Evolutionary conservation across 1,284 basidiomycete genomes (phyloP).

Genomic region (Athelia sp.): DNA sequence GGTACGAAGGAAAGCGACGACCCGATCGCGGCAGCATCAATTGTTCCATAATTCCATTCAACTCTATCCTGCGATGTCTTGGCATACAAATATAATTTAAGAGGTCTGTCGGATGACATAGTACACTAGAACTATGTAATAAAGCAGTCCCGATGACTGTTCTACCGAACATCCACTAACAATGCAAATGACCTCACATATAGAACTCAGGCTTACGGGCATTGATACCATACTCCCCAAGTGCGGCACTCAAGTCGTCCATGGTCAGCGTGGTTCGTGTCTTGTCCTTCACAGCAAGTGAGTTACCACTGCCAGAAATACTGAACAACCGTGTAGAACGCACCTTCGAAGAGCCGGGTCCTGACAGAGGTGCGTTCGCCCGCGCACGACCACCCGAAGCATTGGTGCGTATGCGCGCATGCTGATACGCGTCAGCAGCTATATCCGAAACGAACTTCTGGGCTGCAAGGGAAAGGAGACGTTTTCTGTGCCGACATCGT

Average conservation of each 20-base stretch:
- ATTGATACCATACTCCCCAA: conserved; percentile 94
- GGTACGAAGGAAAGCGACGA: neutral
- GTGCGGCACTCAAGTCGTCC: conserved; percentile 92
- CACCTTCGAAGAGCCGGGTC: conserved; percentile 62
- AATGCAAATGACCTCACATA: conserved; percentile 35
- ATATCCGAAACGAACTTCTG: conserved; percentile 99
- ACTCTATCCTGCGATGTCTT: too few relatives aligned
- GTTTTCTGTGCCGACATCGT: conserved; percentile 56
- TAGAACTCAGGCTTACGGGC: conserved; percentile 91
- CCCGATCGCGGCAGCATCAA: too few relatives aligned
- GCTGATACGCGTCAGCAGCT: conserved; percentile 95
- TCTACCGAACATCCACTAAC: neutral
- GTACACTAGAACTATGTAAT: too few relatives aligned
- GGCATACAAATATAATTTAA: too few relatives aligned
- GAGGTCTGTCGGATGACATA: too few relatives aligned
- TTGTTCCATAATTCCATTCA: too few relatives aligned
- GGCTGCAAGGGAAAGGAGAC: conserved; percentile 90
- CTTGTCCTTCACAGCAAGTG: conserved; percentile 59
- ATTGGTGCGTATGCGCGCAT: conserved; percentile 90
- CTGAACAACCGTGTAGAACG: conserved; percentile 10
- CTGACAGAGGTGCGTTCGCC: conserved; percentile 46
- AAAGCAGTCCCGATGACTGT: neutral
- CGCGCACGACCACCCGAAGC: conserved; percentile 66
- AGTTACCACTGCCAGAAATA: conserved; percentile 1
- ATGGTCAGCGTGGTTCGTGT: conserved; percentile 96